phyloP scores from a whole-genome alignment of 1,284 basidiomycete genomes.

The Pascua sp. region DNA sequence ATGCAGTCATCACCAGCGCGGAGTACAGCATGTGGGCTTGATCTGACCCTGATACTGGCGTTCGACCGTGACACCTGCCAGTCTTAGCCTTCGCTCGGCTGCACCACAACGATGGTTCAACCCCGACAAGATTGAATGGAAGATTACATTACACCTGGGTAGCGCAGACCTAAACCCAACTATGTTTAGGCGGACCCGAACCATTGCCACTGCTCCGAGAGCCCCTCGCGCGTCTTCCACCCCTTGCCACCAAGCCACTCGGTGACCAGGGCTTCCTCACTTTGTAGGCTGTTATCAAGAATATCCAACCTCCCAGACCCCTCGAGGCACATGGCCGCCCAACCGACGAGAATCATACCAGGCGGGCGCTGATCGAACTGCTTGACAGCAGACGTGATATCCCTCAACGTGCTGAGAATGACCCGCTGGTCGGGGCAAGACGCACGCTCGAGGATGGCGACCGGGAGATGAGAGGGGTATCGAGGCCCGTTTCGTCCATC shows the following conservation, averaged over 20 bases:
- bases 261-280: conserved; percentile 35
- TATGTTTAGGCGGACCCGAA: background rate
- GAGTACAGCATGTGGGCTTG: too few species aligned
- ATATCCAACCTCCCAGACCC: conserved; percentile 55
- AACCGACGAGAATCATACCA: conserved; percentile 92
- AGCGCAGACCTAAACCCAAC: too few species aligned
- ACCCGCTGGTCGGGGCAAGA: conserved; percentile 88
- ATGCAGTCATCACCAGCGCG: too few species aligned
- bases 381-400: conserved; percentile 69
- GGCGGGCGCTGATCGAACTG: conserved; percentile 85
- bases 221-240: conserved; percentile 42
- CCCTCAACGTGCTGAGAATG: conserved; percentile 70
- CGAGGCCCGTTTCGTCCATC: conserved; percentile 54
- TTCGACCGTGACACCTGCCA: too few species aligned
- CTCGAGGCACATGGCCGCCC: conserved; percentile 62
- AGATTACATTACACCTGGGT: too few species aligned
- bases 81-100: too few species aligned
- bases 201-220: conserved; percentile 18
- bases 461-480: conserved; percentile 74
- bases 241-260: conserved; percentile 38
- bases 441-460: conserved; percentile 90
- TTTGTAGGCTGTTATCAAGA: conserved; percentile 43
- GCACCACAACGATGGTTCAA: too few species aligned
- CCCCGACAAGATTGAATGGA: too few species aligned
- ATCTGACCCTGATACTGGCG: too few species aligned